Evolutionary conservation across 163 green algal genomes (phyloP).

Genomic region (Prototheca stagnorum): DNA sequence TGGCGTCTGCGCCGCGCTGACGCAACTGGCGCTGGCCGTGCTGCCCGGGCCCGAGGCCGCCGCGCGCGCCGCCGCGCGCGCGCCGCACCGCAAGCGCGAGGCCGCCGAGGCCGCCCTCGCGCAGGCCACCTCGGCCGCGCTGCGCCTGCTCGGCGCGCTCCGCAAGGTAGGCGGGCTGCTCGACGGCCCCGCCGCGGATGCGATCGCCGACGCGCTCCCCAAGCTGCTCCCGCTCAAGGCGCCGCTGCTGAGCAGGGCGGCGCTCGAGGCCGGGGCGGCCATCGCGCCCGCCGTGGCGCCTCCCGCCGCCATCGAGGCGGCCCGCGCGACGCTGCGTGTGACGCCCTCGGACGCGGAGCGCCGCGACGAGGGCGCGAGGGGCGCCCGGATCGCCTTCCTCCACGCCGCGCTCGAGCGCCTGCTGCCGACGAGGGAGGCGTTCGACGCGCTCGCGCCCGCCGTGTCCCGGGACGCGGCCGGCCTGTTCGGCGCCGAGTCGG

Average conservation of each 20-base stretch:
- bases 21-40: too few relatives aligned
- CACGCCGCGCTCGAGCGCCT: not conserved
- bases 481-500: too few relatives aligned
- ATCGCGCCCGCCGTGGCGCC: not conserved
- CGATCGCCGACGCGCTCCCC: conserved; percentile 30
- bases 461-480: not conserved
- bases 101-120: conserved; percentile 52
- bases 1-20: too few relatives aligned
- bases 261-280: not conserved
- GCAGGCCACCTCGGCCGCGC: conserved; percentile 45
- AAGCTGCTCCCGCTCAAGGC: conserved; percentile 48
- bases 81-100: conserved; percentile 45
- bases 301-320: conserved; percentile 9
- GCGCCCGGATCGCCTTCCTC: too few relatives aligned
- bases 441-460: not conserved
- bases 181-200: conserved; percentile 10
- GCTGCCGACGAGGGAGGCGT: not conserved
- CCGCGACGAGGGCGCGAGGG: too few relatives aligned
- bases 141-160: conserved; percentile 60
- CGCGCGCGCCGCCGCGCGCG: conserved; percentile 39
- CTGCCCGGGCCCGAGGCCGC: too few relatives aligned
- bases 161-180: conserved; percentile 5
- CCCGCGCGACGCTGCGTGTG: not conserved
- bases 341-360: too few relatives aligned
- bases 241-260: conserved; percentile 48